Evolutionary conservation across 805 yeast genomes (phyloP).

Genomic region (Tetrapisispora fleetii): DNA sequence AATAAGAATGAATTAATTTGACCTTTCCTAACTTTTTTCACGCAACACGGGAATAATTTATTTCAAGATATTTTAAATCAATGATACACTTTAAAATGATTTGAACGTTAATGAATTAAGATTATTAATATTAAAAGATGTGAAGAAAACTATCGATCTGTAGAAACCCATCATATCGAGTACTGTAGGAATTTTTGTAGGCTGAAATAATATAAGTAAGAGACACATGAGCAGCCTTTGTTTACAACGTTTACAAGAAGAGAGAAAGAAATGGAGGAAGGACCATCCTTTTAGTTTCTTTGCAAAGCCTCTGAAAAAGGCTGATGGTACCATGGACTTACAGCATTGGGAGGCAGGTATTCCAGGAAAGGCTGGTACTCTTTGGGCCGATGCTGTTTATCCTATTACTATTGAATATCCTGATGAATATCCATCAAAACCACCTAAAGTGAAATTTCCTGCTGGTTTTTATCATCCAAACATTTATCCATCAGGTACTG

Average conservation of each 20-base stretch:
- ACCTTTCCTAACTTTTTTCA: too few species aligned
- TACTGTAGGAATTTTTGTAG: too few species aligned
- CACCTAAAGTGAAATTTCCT: constrained; percentile 89
- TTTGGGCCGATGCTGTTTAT: constrained; percentile 86
- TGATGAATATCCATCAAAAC: constrained; percentile 90
- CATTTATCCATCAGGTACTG: constrained; percentile 94
- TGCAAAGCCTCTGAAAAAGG: constrained; percentile 77
- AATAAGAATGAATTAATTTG: too few species aligned
- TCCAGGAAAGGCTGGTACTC: constrained; percentile 81
- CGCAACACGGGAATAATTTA: too few species aligned
- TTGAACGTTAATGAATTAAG: too few species aligned
- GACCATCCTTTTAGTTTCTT: constrained; percentile 97
- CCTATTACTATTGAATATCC: constrained; percentile 79
- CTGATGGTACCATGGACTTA: constrained; percentile 77
- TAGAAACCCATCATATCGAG: too few species aligned
- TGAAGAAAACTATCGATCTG: too few species aligned
- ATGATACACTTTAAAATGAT: too few species aligned
- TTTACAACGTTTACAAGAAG: constrained; percentile 81
- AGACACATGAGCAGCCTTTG: constrained; percentile 45
- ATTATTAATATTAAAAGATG: too few species aligned
- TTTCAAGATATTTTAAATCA: too few species aligned
- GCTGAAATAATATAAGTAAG: constrained; percentile 31
- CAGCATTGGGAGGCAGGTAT: constrained; percentile 90
- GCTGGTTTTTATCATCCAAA: constrained; percentile 92
- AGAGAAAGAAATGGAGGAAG: constrained; percentile 94